These are phyloP conservation scores for Gossypium schwendimanii DNA, from an alignment of 441 rosid species.

Conservation along the genomic window DNA sequence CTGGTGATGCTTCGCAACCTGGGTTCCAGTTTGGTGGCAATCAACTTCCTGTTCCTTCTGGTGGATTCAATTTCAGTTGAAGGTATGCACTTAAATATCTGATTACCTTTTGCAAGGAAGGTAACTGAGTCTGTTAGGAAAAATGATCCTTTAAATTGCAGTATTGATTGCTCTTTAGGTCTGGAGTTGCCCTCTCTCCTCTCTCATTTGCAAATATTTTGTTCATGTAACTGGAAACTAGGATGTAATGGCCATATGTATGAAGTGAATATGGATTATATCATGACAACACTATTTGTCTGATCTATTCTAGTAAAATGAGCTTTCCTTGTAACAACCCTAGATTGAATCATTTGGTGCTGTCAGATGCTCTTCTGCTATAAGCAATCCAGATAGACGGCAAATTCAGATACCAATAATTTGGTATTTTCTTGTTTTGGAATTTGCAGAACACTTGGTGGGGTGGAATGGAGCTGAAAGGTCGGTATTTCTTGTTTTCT, in stretches of 20 bases:
- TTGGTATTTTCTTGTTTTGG: not conserved
- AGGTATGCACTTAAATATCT: slow-evolving; percentile 16
- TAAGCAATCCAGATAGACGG: not conserved
- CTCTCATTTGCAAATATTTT: too few relatives aligned
- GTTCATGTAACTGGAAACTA: too few relatives aligned
- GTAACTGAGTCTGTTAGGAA: not conserved
- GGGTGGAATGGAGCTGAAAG: slow-evolving; percentile 28
- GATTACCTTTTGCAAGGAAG: not conserved
- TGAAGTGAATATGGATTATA: too few relatives aligned
- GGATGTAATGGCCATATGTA: too few relatives aligned
- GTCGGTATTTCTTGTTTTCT: not conserved
- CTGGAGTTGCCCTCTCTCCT: not conserved
- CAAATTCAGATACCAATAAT: not conserved
- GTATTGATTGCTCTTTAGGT: not conserved
- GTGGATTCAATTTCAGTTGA: slow-evolving; percentile 54
- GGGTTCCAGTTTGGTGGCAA: slow-evolving; percentile 40
- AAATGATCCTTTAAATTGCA: not conserved
- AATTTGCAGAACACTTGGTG: slow-evolving; percentile 23
- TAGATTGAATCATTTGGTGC: not conserved
- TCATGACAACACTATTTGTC: not conserved
- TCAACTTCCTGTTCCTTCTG: slow-evolving; percentile 30
- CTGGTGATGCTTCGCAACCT: slow-evolving; percentile 25
- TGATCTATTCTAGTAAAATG: not conserved
- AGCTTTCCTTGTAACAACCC: not conserved
- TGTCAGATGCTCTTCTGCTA: not conserved